Base-by-base conservation (phyloP, 2,329 filamentous ascomycete species). In the Chaetothyriales sp. region DNA sequence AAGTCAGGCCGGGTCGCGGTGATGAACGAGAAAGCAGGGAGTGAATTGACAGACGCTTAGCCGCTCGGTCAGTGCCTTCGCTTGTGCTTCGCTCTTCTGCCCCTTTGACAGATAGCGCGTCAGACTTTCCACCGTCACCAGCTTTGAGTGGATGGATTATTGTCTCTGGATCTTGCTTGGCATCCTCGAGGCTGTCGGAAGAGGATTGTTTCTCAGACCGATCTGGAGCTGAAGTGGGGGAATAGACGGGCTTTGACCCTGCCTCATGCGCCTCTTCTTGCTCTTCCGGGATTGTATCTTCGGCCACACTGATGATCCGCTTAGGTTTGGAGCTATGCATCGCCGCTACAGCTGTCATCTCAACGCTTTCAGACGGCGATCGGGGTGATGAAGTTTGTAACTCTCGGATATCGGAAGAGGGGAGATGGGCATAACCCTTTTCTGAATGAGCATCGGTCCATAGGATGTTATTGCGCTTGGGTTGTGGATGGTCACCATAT, bases 401-500 rank as follows among this genome's bases (percentile, higher is more conserved):
- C n/a, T n/a, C n/a, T n/a, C n/a, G n/a, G n/a, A 54, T 28, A 9
- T 47, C 20, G n/a, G 51, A 48, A 8, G 58, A 53, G 12, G 57
- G 55, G n/a, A 55, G 49, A 15, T 46, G 50, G 20, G 57, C 51
- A 43, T 61, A 55, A 66, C 69, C 4, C 57, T 63, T 45, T 57
- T 64, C 46, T 59, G 61, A 19, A 61, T 60, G 26, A 65, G 68
- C 18, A 65, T 70, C 19, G 70, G 74, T 26, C 75, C 65, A 9
- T 73, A 76, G 0, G 75, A 83, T 28, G 76, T 73, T 19, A 66
- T 67, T 58, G 42, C 57, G 57, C 61, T 66, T 62, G 18, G 51
- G 53, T 44, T 64, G 58, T 22, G 70, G 66, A 51, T 77, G 78
- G 55, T 83, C 73, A 0, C 84, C 85, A 58, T 94, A 92, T 1